Conservation (phyloP, 2,329 filamentous ascomycete genomes). For the Metarhizium sp. region DNA sequence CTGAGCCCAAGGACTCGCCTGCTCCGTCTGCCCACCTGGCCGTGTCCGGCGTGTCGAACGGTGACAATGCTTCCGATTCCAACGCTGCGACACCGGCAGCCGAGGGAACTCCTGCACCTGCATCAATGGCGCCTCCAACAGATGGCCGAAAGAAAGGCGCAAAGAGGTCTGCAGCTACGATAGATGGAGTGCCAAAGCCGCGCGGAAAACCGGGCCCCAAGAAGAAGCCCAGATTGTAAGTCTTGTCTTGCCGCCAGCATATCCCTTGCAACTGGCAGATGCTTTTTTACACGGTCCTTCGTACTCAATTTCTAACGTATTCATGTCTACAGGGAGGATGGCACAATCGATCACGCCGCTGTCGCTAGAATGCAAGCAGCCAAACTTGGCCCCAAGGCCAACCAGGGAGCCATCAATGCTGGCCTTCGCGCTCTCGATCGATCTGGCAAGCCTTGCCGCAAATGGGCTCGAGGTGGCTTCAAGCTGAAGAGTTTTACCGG, state of each 20-base stretch:
- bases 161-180: constrained; percentile 55
- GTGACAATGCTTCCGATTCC: constrained; percentile 50
- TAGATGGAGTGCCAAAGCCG: constrained; percentile 57
- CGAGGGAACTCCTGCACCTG: constrained; percentile 44
- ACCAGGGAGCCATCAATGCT: constrained; percentile 95
- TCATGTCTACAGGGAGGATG: constrained; percentile 47
- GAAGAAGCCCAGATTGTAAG: constrained; percentile 92
- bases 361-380: constrained; percentile 40
- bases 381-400: constrained; percentile 92
- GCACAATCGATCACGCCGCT: constrained; percentile 48
- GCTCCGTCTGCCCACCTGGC: constrained; percentile 30
- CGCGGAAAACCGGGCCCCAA: constrained; percentile 89
- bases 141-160: constrained; percentile 62
- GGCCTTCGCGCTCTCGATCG: constrained; percentile 89
- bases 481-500: constrained; percentile 89
- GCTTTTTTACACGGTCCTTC: background rate
- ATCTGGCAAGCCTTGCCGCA: constrained; percentile 82
- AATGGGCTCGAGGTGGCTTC: constrained; percentile 79
- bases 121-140: constrained; percentile 49
- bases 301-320: constrained; percentile 18
- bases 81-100: constrained; percentile 49
- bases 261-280: background rate
- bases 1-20: constrained; percentile 33
- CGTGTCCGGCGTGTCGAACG: constrained; percentile 33
- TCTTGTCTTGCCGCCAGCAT: constrained; percentile 17